phyloP scores from a whole-genome alignment of 2,329 filamentous ascomycete genomes.

The Emericellopsis cladophorae region DNA sequence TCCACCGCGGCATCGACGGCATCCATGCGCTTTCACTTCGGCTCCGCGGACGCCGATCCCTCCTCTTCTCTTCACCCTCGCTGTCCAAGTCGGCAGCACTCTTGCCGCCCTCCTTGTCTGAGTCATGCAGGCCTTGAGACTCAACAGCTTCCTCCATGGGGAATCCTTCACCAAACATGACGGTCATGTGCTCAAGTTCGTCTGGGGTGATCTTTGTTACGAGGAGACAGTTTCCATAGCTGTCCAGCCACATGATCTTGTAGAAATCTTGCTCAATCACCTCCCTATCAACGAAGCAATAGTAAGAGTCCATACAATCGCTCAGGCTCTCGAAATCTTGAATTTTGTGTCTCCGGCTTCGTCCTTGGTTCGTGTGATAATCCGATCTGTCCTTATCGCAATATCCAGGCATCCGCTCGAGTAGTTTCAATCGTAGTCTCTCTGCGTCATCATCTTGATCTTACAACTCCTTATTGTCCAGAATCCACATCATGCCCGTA shows the following conservation, averaged over 20 bases:
- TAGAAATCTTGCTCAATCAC: background rate
- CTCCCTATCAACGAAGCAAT: background rate
- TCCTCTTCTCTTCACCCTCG: background rate
- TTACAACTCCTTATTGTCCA: background rate
- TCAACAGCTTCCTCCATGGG: background rate
- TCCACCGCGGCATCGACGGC: too few species aligned
- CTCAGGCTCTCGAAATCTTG: too few species aligned
- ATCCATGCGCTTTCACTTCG: too few species aligned
- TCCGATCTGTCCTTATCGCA: background rate
- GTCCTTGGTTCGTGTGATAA: background rate
- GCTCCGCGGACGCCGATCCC: too few species aligned
- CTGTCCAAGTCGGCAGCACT: background rate
- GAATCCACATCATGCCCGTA: background rate
- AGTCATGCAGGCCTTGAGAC: background rate
- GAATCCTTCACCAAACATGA: background rate
- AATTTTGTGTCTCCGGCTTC: background rate
- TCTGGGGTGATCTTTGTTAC: background rate
- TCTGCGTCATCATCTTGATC: background rate
- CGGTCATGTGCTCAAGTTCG: background rate
- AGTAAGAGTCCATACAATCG: background rate
- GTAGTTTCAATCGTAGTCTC: background rate
- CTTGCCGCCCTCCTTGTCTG: background rate
- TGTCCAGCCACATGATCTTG: background rate
- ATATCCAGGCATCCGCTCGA: background rate
- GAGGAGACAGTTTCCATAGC: too few species aligned